Evolutionary conservation across 2,329 filamentous ascomycete species (phyloP), one percentile per base, ranked within the genome.

Genomic region (Colletotrichum chrysophilum): DNA sequence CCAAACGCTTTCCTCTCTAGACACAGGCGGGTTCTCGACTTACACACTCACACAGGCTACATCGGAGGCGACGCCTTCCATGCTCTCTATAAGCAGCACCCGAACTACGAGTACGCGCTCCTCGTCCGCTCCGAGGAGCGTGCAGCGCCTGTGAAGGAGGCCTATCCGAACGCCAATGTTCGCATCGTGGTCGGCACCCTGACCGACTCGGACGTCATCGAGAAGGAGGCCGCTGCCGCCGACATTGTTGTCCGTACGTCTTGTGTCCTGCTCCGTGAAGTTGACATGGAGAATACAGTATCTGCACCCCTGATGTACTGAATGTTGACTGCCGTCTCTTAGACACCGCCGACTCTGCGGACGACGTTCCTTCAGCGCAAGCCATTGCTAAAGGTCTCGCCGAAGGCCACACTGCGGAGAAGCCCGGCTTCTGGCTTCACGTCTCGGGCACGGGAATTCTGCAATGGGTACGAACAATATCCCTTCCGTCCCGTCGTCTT

Each of bases 11-110:
- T 16, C 7, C 10, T 7, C 13, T 10, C 24, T 18, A 32, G 16
- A 14, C 10, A 21, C 24, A 30, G 8, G 32, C 32, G 13, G n/a
- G 6, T 43, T 16, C 21, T 60, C 13, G 8, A 48, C 67, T 70
- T 32, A 62, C 67, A 70, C 21, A 14, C 24, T 38, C 58, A 6
- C 10, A 34, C 48, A 82, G 89, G 90, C 75, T 91, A 88, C 79
- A 86, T 91, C 70, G 90, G 90, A 56, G 90, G 89, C 8, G 85
- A 88, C 43, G 85, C 86, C 7, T 85, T 91, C 48, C 84, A 88
- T 65, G 80, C 82, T 16, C 80, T 91, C 8, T 78, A 83, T 70
- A 79, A 84, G 8, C 81, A 85, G 10, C 86, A 89, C 70, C 87
- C 88, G 4, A 85, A 89, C n/a, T 88, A 86, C 72, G 82, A 87